Evolutionary conservation across 306 rosid species (phyloP).

Genomic region (Vachellia pachyceras): DNA sequence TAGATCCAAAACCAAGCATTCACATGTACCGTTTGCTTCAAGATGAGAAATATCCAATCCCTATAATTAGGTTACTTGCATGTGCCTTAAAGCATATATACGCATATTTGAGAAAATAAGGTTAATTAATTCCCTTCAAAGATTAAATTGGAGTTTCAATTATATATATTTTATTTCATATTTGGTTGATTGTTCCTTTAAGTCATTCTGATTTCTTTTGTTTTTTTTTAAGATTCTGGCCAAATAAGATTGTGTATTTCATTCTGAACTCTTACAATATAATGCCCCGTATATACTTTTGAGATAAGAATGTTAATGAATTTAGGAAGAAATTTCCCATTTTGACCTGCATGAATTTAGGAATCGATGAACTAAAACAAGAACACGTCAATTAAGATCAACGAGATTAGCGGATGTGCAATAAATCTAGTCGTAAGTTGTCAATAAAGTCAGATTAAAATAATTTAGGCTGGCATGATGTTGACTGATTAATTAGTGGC

Average conservation of each 20-base stretch:
- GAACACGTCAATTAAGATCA: neutral
- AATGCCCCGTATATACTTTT: neutral
- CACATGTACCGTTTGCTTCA: constrained; percentile 9
- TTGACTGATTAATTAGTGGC: neutral
- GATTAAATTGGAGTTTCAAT: no score
- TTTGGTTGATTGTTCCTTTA: neutral
- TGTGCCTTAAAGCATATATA: neutral
- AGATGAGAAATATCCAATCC: neutral
- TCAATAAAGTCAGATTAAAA: neutral
- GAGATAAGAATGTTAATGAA: neutral
- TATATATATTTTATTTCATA: no score
- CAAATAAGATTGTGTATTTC: no score
- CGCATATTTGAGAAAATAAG: neutral
- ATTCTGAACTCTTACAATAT: no score
- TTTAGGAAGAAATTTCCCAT: neutral
- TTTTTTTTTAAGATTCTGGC: neutral
- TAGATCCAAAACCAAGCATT: neutral
- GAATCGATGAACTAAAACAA: neutral
- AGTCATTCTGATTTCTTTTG: no score
- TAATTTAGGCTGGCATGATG: constrained; percentile 6
- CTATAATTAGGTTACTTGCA: neutral
- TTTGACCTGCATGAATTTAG: neutral
- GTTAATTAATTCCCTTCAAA: neutral
- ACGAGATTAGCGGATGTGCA: neutral
- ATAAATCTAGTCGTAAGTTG: neutral